phyloP scores from a whole-genome alignment of 805 yeast genomes.

The Candida schatavii region DNA sequence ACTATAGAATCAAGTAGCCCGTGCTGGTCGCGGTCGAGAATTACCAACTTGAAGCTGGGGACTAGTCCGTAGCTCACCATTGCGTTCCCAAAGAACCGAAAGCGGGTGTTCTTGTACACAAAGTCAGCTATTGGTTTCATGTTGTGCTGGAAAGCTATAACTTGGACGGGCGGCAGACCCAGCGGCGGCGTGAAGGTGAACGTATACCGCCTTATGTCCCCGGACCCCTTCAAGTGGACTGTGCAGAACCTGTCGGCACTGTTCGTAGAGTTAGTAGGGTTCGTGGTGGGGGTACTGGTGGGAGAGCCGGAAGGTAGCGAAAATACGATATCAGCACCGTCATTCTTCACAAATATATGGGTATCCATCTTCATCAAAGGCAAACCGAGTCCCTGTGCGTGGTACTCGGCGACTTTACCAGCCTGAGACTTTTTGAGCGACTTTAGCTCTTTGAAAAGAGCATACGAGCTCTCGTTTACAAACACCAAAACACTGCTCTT shows the following conservation, averaged over 20 bases:
- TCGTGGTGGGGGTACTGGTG: too few relatives aligned
- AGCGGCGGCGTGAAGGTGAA: conserved; percentile 24
- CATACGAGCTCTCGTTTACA: conserved; percentile 26
- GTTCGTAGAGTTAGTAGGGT: too few relatives aligned
- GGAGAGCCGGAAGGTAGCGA: too few relatives aligned
- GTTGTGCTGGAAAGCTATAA: conserved; percentile 33
- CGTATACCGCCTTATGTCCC: conserved; percentile 24
- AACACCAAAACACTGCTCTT: conserved; percentile 28
- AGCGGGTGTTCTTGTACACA: conserved; percentile 32
- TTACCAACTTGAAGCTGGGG: conserved; percentile 30
- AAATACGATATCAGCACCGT: conserved; percentile 32
- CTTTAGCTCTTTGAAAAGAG: conserved; percentile 26
- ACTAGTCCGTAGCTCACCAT: conserved; percentile 29
- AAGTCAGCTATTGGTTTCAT: conserved; percentile 40
- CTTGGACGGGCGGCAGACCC: conserved; percentile 16
- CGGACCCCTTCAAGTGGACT: conserved; percentile 27
- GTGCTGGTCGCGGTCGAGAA: conserved; percentile 33
- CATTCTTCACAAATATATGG: conserved; percentile 36
- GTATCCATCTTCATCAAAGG: conserved; percentile 35
- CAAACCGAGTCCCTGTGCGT: conserved; percentile 31
- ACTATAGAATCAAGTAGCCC: conserved; percentile 34
- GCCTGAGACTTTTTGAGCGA: conserved; percentile 16
- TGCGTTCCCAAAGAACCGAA: conserved; percentile 37
- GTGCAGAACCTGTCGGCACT: conserved; percentile 33
- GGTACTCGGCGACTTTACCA: conserved; percentile 32